Evolutionary conservation across 495 filamentous ascomycete species (phyloP).

Genomic region (Podospora appendiculata): DNA sequence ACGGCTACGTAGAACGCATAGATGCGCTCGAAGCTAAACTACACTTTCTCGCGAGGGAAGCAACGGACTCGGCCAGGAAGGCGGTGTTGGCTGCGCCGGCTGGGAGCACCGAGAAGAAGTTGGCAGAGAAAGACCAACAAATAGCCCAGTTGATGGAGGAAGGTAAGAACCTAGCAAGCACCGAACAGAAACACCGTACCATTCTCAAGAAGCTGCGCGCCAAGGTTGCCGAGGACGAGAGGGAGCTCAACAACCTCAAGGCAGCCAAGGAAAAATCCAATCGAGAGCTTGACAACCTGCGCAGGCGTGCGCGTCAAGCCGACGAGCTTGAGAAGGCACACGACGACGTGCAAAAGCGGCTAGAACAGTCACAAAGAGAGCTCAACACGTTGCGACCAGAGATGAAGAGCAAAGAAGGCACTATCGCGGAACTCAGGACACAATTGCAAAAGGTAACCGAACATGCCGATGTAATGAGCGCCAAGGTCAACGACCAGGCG

Average conservation of each 20-base stretch:
- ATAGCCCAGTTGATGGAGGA: slow-evolving; percentile 87
- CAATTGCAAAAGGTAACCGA: slow-evolving; percentile 63
- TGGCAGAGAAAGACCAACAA: slow-evolving; percentile 83
- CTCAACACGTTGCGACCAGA: slow-evolving; percentile 60
- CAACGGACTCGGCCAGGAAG: slow-evolving; percentile 60
- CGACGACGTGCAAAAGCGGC: slow-evolving; percentile 54
- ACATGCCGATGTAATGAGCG: slow-evolving; percentile 58
- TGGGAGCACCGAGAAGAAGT: slow-evolving; percentile 63
- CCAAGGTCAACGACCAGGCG: slow-evolving; percentile 58
- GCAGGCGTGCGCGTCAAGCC: slow-evolving; percentile 53
- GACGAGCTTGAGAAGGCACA: slow-evolving; percentile 60
- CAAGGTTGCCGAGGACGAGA: slow-evolving; percentile 54
- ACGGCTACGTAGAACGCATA: slow-evolving; percentile 79
- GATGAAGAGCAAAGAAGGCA: slow-evolving; percentile 53
- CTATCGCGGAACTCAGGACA: slow-evolving; percentile 60
- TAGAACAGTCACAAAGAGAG: slow-evolving; percentile 60
- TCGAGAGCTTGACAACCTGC: slow-evolving; percentile 48
- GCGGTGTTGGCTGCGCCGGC: slow-evolving; percentile 52
- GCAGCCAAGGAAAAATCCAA: slow-evolving; percentile 62
- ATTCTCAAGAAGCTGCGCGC: slow-evolving; percentile 75
- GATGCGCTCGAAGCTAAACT: slow-evolving; percentile 89
- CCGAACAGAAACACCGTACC: slow-evolving; percentile 73
- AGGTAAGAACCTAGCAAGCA: slow-evolving; percentile 79
- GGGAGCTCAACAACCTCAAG: slow-evolving; percentile 53
- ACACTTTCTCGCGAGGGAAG: slow-evolving; percentile 73